Base-by-base conservation (phyloP, 768 basidiomycete genomes). In the Boletus speciosus region DNA sequence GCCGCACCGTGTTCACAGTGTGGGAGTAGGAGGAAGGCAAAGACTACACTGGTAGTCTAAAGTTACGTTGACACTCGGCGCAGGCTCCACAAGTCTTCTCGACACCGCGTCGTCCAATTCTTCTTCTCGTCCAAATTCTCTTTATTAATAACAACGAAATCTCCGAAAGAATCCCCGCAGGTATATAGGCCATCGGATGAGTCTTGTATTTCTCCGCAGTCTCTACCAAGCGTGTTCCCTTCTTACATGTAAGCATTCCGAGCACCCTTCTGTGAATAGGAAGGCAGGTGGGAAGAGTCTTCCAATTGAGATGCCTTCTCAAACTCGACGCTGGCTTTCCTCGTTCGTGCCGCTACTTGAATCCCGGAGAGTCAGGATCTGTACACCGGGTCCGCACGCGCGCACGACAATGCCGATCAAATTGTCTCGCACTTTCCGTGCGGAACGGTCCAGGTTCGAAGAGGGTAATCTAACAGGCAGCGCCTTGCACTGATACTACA, bases 401-500 rank as follows among this genome's bases (percentile, higher is more conserved):
- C 34, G n/a, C 8, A 2, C 2, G 12, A 21, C 31, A 34, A 29
- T 6, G 23, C 9, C 10, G n/a, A 25, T 50, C 49, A 16, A 25
- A 29, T 29, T 49, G 45, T 11, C 21, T 42, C 25, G 5, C 19
- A 16, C 54, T 32, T 14, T 38, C 51, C 39, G 51, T 66, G 16
- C 37, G 42, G 55, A 63, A 59, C 31, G 64, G 66, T 39, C 61
- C 51, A 7, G 49, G 49, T 9, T 54, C 43, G 36, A 60, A 27
- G 29, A 56, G 32, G 25, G 47, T 51, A 19, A 48, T 34, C 55
- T 6, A 27, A 6, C 25, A 27, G 25, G 25, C 25, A 6, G 25
- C 25, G 6, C 25, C 5, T 27, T 6, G 25, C 25, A 5, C 5
- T 29, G 29, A 29, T 29, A 29, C 1, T 29, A 29, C 8, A 9